A percentile compares a stretch with the other conserved stretches of the same genome.
Conservation (phyloP, 2,329 filamentous ascomycete genomes). For the Periconia digitata region DNA sequence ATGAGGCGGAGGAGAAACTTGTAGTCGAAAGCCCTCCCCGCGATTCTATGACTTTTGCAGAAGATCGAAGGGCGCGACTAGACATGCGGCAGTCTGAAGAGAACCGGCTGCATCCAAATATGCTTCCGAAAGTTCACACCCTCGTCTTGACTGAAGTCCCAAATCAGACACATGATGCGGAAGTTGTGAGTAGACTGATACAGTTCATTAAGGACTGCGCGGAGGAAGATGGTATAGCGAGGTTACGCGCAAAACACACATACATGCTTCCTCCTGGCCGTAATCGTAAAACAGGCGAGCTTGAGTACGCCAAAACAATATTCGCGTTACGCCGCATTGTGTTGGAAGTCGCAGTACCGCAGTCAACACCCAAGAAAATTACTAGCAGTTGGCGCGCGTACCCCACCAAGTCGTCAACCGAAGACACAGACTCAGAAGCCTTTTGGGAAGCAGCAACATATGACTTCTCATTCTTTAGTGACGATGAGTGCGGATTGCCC, state of each 20-base stretch:
- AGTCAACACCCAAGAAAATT: conserved; percentile 31
- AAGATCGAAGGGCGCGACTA: conserved; percentile 32
- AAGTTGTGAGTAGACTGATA: conserved; percentile 46
- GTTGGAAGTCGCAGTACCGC: conserved; percentile 49
- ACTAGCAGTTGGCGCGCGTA: conserved; percentile 50
- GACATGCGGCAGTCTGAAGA: conserved; percentile 36
- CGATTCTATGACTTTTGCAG: conserved; percentile 26
- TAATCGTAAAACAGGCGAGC: conserved; percentile 51
- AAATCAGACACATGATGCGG: conserved; percentile 45
- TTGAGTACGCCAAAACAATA: conserved; percentile 52
- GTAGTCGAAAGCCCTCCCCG: conserved; percentile 18
- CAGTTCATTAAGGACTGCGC: conserved; percentile 60
- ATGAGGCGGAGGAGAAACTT: background rate
- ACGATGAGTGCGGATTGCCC: conserved; percentile 58
- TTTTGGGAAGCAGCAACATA: conserved; percentile 61
- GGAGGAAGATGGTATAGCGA: conserved; percentile 56
- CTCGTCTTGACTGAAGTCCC: conserved; percentile 61
- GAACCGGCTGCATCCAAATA: conserved; percentile 54
- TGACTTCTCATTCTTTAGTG: conserved; percentile 64
- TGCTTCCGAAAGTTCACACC: conserved; percentile 57
- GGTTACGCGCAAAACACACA: conserved; percentile 55
- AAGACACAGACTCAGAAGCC: conserved; percentile 60
- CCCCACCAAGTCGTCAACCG: conserved; percentile 57
- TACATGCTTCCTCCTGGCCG: conserved; percentile 62
- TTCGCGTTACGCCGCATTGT: conserved; percentile 60